Percentiles rank a stretch among this genome's conserved stretches.
Conservation (phyloP, 768 basidiomycete species). For the Cubamyces sp. region DNA sequence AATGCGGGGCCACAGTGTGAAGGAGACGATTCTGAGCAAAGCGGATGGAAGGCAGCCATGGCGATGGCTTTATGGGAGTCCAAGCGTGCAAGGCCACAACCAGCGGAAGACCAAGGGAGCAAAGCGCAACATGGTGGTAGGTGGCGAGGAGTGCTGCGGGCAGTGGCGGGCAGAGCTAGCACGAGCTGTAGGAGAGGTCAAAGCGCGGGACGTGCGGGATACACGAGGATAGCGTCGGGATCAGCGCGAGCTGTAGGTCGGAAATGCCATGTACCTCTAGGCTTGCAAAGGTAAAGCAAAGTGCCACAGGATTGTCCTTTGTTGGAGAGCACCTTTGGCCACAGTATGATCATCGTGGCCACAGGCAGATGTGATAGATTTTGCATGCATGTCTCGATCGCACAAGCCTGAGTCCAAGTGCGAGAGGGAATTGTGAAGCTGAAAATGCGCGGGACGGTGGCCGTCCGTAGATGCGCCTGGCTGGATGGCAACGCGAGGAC, state of each 20-base stretch:
- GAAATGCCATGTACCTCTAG: too few species aligned
- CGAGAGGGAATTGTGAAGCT: too few species aligned
- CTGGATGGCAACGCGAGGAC: not conserved
- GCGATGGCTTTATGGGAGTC: slow-evolving; percentile 7
- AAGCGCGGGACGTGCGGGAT: not conserved
- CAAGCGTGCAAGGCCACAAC: slow-evolving; percentile 1
- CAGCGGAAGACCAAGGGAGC: not conserved
- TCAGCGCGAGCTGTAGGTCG: not conserved
- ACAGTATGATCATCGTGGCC: not conserved
- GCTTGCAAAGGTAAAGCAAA: not conserved
- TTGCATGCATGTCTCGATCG: too few species aligned
- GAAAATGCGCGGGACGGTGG: too few species aligned
- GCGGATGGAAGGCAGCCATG: slow-evolving; percentile 9
- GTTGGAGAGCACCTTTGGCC: not conserved
- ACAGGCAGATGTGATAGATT: too few species aligned
- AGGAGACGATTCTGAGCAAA: not conserved
- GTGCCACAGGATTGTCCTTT: not conserved
- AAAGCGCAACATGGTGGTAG: not conserved
- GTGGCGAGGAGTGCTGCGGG: not conserved
- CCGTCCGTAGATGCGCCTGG: not conserved
- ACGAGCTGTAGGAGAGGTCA: not conserved
- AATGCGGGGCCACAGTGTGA: slow-evolving; percentile 2
- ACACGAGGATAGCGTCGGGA: slow-evolving; percentile 9
- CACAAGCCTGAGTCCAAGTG: too few species aligned
- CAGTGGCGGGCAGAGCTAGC: slow-evolving; percentile 4